These are phyloP conservation scores for Claviceps pazoutovae DNA, from an alignment of 2,329 filamentous ascomycete genomes.

Conservation along the genomic window DNA sequence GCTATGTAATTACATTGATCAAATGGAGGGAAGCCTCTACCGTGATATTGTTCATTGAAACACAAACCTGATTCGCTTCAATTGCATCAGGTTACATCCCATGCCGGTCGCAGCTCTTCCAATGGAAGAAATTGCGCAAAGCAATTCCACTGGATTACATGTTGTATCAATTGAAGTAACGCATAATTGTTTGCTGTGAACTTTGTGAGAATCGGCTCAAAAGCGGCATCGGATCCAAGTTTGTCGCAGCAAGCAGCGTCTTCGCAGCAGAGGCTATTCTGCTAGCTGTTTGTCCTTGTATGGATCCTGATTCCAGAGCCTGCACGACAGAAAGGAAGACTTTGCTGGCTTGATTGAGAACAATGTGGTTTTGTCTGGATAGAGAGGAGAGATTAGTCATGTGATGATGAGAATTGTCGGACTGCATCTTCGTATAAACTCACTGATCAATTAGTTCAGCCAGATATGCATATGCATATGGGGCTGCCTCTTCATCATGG, in stretches of 20 bases:
- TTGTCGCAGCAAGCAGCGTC: slow-evolving; percentile 57
- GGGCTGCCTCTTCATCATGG: slow-evolving; percentile 94
- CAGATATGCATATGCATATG: slow-evolving; percentile 88
- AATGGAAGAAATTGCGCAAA: neutral
- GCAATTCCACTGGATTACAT: neutral
- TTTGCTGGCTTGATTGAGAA: slow-evolving; percentile 63
- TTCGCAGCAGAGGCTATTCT: slow-evolving; percentile 69
- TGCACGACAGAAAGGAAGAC: slow-evolving; percentile 76
- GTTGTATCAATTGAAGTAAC: slow-evolving; percentile 52
- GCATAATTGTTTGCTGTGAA: slow-evolving; percentile 65
- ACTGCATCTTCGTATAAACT: slow-evolving; percentile 28
- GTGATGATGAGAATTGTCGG: neutral
- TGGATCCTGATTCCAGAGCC: slow-evolving; percentile 78
- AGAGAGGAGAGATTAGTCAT: slow-evolving; percentile 12
- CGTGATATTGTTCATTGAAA: neutral
- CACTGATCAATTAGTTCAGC: slow-evolving; percentile 89
- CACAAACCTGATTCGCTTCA: neutral
- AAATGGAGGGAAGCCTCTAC: neutral
- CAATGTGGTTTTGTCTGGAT: slow-evolving; percentile 67
- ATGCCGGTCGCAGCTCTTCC: neutral
- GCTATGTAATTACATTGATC: neutral
- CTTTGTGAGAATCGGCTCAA: slow-evolving; percentile 64
- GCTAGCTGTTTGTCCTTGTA: slow-evolving; percentile 70
- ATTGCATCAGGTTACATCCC: neutral
- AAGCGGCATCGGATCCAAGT: slow-evolving; percentile 61